Evolutionary conservation across 176 grass and related monocot species (phyloP), one percentile per base, ranked within the genome.

Genomic region (Phoenix roebelenii): DNA sequence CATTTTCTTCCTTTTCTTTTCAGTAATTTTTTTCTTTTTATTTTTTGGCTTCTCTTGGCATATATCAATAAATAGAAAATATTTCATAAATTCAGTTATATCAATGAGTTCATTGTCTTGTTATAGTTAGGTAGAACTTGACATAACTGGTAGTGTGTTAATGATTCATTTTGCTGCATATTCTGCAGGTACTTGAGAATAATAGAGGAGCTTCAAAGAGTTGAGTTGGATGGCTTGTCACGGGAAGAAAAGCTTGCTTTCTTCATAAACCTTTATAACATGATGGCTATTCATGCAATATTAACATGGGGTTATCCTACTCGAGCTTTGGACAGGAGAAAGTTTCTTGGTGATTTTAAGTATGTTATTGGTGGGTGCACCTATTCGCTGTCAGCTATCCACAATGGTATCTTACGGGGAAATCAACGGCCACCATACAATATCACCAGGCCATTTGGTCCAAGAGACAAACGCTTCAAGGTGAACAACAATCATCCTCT

Each of bases 261-360:
- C 76, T 96, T 96, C 72, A 85, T 96, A 81, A 96, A 96, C 70
- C 65, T 96, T 12, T 96, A 96, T 65, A 96, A 96, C 59, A 96
- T 87, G 91, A 96, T 96, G 91, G 61, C 69, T 66, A 77, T 96
- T 53, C 91, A 96, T 82, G 91, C 91, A 74, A 49, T 90, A 69
- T 72, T 96, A 58, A 71, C 71, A 50, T 85, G 74, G 74, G 80
- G 86, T 25, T 69, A 78, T 70, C 91, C 91, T 65, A 67, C 69
- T 71, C 72, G 84, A 70, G 71, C 91, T 35, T 67, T 96, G 65
- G 91, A 96, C 25, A 85, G 91, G 66, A 82, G 75, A 79, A 87
- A 79, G 58, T 96, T 84, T 69, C 90, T 90, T 77, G 80, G 86
- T 67, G 83, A 90, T 72, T 96, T 96, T 82, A 96, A 90, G 55